Evolutionary conservation across 129 eudicot genomes (phyloP), one percentile per base, ranked within the genome.

Genomic region (Silybum marianum): DNA sequence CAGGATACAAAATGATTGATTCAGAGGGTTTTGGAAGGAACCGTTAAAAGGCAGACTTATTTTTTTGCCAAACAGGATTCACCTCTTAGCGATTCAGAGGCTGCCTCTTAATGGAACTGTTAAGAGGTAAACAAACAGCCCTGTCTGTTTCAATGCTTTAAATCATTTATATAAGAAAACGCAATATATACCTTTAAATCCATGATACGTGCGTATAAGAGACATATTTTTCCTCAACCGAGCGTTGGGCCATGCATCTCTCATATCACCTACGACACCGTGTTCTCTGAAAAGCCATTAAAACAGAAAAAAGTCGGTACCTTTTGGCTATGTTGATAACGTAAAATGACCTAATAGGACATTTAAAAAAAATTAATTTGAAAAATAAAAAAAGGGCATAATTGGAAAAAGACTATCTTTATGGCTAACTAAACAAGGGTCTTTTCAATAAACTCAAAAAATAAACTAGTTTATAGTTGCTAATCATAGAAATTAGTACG

Each of bases 171-270:
- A 38, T 22, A 24, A 46, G 75, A 18, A 6, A 69, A 58, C 71
- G 36, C 2, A 7, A 65, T 84, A 32, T 32, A 32, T 32, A 95
- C 99, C 99, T 92, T 95, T 91, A 74, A 90, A 95, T 80, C 99
- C 99, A 81, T 96, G 99, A 82, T 88, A 93, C 3, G 98, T 92
- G 84, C 90, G 99, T 48, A 96, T 90, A 36, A 93, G 89, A 54
- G 98, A 88, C 26, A 88, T 88, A 74, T 96, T 96, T 81, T 96
- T 96, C 82, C 99, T 93, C 69, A 91, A 88, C 70, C 98, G 98
- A 75, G 99, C 95, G 60, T 85, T 96, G 63, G 99, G 98, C 99
- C 99, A 96, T 68, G 92, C 91, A 81, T 96, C 99, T 84, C 99
- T 93, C 99, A 96, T 93, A 84, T 92, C 99, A 69, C 99, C 99